Base-by-base conservation (phyloP, 306 rosid genomes). In the Geum urbanum region DNA sequence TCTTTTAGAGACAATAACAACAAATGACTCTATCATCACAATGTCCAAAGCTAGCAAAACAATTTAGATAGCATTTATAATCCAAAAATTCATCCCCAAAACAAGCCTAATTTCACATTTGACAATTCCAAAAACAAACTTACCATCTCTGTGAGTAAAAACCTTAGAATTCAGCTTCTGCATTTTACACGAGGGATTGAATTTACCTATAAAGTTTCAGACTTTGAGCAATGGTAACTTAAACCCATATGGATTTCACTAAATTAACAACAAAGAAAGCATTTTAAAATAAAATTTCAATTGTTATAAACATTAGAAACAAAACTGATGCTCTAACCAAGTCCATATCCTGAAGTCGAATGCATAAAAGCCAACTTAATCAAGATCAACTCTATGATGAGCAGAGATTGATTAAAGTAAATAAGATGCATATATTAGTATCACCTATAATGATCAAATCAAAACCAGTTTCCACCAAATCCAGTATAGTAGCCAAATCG, bases 111-210 rank as follows among this genome's bases (percentile, higher is more conserved):
- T 19, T 59, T 2, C 39, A 4, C 65, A 54, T 9, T n/a, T 27
- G 32, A 41, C 71, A 48, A 58, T 27, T 13, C 37, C 58, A n/a
- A 61, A 53, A 51, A 24, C 63, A 40, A 14, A 75, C 46, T 62
- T 78, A 88, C 96, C 96, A 76, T 92, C 92, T 83, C 97, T n/a
- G n/a, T 86, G 96, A 64, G 92, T 89, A 66, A 89, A 88, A 80
- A 88, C 74, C 79, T 88, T 92, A 61, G 51, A 77, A 78, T 88
- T 89, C 71, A 82, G 78, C 82, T 87, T 88, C 84, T 76, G 88
- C 84, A 78, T 76, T 74, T 86, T 86, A 59, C 19, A 73, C 62
- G 70, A 75, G 35, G 79, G 81, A 43, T 55, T 79, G 13, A 70
- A 40, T 49, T 64, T 16, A 78, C 85, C 96, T 88, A 77, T 11